Evolutionary conservation across 1,139 yeast genomes (phyloP), one percentile per base, ranked within the genome.

Genomic region (Debaryomyces singareniensis): DNA sequence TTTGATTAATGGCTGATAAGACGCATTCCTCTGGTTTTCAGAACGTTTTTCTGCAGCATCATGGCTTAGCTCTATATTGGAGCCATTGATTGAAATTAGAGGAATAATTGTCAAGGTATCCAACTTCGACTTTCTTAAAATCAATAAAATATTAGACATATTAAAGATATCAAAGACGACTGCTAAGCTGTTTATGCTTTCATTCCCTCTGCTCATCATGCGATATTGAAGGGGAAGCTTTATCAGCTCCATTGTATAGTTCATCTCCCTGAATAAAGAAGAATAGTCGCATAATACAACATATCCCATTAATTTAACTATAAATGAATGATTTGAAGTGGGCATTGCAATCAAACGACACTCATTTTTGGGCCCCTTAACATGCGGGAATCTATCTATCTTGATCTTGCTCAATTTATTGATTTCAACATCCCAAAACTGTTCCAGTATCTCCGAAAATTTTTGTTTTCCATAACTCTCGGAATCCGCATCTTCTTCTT

Each of bases 91-190:
- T 18, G 9, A 7, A 7, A 7, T n/a, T 37, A 35, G 5, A 35
- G 30, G 13, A 45, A 33, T 27, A n/a, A 18, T 13, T 7, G 40
- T 45, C 24, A 47, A 37, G 25, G 42, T 37, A 11, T 40, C 34
- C 4, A 27, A 26, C n/a, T 26, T 26, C 7, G 29, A 28, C 21
- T 27, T 23, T 24, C 39, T 35, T 13, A 41, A 30, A 12, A 37
- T 31, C 2, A 58, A 30, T 11, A 53, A 30, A 30, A 49, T 55
- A 13, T 47, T 50, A 0, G 63, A 63, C 2, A 55, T 43, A 1
- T 51, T 43, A 3, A 49, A 34, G 13, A 42, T 43, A 32, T 60
- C 66, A n/a, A 36, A 38, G 5, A 58, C 29, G 21, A 44, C 38
- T 3, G 51, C 43, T 24, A 44, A 34, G 10, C 43, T 33, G 5